phyloP scores from a whole-genome alignment of 2,329 filamentous ascomycete species.

The Aspergillus fumigatus region DNA sequence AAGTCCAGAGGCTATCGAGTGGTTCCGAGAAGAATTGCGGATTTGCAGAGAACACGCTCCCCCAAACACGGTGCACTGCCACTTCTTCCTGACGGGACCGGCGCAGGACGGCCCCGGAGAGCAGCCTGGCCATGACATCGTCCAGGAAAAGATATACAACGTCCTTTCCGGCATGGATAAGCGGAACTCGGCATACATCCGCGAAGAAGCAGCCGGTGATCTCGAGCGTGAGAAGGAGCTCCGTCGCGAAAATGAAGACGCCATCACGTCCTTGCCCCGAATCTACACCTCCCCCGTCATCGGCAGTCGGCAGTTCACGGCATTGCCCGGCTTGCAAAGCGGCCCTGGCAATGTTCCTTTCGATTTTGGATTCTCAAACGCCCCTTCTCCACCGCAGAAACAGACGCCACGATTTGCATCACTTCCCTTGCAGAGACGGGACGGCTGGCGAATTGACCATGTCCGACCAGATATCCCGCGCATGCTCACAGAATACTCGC shows the following conservation, averaged over 20 bases:
- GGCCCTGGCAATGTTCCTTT: constrained; percentile 38
- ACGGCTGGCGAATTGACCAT: constrained; percentile 90
- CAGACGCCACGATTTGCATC: constrained; percentile 88
- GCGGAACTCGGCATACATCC: constrained; percentile 77
- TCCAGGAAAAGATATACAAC: constrained; percentile 83
- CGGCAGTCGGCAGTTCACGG: constrained; percentile 14
- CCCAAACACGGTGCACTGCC: constrained; percentile 82
- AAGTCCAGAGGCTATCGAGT: constrained; percentile 88
- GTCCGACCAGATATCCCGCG: constrained; percentile 82
- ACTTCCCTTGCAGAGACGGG: constrained; percentile 52
- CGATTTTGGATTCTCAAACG: constrained; percentile 76
- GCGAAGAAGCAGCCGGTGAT: constrained; percentile 75
- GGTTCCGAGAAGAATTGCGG: constrained; percentile 91
- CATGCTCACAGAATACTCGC: constrained; percentile 78
- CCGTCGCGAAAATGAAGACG: constrained; percentile 76
- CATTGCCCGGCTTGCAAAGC: not conserved
- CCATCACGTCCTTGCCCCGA: constrained; percentile 73
- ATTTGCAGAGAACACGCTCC: constrained; percentile 89
- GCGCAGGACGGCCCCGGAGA: constrained; percentile 52
- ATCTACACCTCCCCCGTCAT: constrained; percentile 25
- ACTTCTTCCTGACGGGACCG: constrained; percentile 87
- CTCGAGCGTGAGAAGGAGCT: constrained; percentile 74
- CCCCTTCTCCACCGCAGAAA: constrained; percentile 83
- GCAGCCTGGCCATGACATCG: constrained; percentile 64
- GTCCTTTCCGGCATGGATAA: constrained; percentile 85